phyloP scores from a whole-genome alignment of 2,329 filamentous ascomycete species.

The Zasmidium citrigriseum region DNA sequence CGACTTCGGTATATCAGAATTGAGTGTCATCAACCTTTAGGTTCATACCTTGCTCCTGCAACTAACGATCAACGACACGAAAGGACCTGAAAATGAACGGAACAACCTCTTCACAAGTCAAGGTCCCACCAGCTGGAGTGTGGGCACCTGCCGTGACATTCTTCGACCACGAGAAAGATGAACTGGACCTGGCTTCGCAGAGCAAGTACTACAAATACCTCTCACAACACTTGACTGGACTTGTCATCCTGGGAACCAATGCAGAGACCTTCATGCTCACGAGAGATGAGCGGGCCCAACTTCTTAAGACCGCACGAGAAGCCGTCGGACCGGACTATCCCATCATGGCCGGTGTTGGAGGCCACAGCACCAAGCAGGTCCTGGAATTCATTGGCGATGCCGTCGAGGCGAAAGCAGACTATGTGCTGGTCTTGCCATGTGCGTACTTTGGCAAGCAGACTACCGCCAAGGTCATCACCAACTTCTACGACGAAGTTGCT shows the following conservation, averaged over 20 bases:
- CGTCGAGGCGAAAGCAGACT: conserved; percentile 43
- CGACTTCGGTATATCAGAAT: neutral
- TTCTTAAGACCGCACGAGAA: conserved; percentile 43
- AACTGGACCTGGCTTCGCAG: conserved; percentile 45
- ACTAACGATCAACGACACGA: too few relatives aligned
- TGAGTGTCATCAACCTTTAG: neutral
- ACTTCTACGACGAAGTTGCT: conserved; percentile 54
- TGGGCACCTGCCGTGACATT: conserved; percentile 48
- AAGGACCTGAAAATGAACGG: conserved; percentile 18
- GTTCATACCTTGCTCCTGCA: too few relatives aligned
- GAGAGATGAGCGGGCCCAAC: conserved; percentile 41
- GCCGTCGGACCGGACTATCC: conserved; percentile 45
- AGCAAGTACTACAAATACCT: conserved; percentile 48
- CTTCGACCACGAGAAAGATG: conserved; percentile 43
- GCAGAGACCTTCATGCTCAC: conserved; percentile 51
- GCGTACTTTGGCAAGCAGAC: conserved; percentile 48
- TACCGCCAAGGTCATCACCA: conserved; percentile 42
- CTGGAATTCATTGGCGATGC: conserved; percentile 47
- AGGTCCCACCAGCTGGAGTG: conserved; percentile 54
- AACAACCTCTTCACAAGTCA: conserved; percentile 6
- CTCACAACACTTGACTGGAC: conserved; percentile 44
- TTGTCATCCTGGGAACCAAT: conserved; percentile 50
- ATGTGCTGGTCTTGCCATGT: conserved; percentile 46
- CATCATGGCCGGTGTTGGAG: conserved; percentile 47
- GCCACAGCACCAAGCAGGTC: conserved; percentile 46